These are phyloP conservation scores for Moricandia arvensis DNA, from an alignment of 345 rosid genomes.

Conservation along the genomic window DNA sequence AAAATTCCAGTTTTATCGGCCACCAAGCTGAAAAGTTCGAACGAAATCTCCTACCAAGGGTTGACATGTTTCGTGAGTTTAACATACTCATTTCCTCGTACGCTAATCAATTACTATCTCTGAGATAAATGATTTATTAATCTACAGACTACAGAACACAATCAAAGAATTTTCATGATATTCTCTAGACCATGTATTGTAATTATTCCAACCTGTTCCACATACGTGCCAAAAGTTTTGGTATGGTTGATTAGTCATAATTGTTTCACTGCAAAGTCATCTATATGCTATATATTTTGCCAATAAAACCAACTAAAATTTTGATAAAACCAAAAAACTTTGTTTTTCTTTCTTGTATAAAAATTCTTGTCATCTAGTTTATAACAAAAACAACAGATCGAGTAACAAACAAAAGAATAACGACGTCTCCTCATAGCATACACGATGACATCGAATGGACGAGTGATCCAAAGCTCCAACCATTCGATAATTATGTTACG, in stretches of 20 bases:
- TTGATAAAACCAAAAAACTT: neutral
- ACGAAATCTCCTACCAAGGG: conserved; percentile 27
- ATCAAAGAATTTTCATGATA: neutral
- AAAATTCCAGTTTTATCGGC: conserved; percentile 17
- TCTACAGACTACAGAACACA: neutral
- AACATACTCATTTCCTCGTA: conserved; percentile 12
- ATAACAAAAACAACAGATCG: conserved; percentile 10
- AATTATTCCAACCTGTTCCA: neutral
- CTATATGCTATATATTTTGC: neutral
- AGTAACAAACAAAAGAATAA: neutral
- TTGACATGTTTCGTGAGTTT: conserved; percentile 31
- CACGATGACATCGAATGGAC: conserved; percentile 10
- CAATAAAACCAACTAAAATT: neutral
- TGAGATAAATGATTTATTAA: neutral
- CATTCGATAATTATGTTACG: conserved; percentile 24
- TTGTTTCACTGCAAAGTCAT: neutral
- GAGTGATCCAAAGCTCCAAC: conserved; percentile 14
- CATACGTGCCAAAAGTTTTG: neutral
- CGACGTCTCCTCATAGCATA: conserved; percentile 6
- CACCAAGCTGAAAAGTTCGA: conserved; percentile 22
- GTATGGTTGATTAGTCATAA: neutral
- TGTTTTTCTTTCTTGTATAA: neutral
- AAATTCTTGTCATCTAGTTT: conserved; percentile 17
- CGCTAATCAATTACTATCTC: conserved; percentile 12
- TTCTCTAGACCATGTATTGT: neutral